Conservation (phyloP, 2,329 filamentous ascomycete genomes). For the Westerdykella ornata region DNA sequence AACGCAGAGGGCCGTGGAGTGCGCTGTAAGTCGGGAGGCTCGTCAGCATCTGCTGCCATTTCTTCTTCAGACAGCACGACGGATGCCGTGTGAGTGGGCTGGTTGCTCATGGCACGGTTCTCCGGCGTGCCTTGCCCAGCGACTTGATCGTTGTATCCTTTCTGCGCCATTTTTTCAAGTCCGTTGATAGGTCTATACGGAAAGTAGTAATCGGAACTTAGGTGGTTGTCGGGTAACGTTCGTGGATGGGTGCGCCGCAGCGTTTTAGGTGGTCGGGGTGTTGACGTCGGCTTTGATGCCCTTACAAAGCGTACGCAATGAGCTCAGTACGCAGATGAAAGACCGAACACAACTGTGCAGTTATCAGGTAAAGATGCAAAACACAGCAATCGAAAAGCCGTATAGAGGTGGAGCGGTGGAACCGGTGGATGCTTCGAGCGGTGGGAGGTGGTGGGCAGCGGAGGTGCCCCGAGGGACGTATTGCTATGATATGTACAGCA, state of each 20-base stretch:
- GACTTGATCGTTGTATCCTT: conserved; percentile 25
- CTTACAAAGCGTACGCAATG: conserved; percentile 3
- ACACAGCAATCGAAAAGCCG: neutral
- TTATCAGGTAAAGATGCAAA: too few relatives aligned
- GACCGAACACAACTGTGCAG: neutral
- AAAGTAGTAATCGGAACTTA: neutral
- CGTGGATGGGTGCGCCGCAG: neutral
- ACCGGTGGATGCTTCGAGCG: conserved; percentile 4
- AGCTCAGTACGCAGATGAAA: conserved; percentile 8
- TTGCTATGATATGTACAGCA: conserved; percentile 34
- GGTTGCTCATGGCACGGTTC: conserved; percentile 21
- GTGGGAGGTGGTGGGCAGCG: conserved; percentile 11
- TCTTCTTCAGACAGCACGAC: conserved; percentile 51
- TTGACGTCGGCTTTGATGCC: neutral
- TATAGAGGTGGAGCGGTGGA: conserved; percentile 4
- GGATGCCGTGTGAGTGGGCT: conserved; percentile 20
- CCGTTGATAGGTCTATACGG: neutral
- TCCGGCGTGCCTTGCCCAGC: conserved; percentile 23
- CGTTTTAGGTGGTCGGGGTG: neutral
- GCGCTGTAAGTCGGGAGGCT: conserved; percentile 69
- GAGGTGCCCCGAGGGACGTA: conserved; percentile 33
- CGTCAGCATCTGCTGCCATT: conserved; percentile 68
- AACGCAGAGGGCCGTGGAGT: conserved; percentile 40
- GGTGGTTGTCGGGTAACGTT: neutral
- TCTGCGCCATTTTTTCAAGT: conserved; percentile 28